Evolutionary conservation across 2,329 filamentous ascomycete genomes (phyloP).

Genomic region (Talaromyces pinophilus): DNA sequence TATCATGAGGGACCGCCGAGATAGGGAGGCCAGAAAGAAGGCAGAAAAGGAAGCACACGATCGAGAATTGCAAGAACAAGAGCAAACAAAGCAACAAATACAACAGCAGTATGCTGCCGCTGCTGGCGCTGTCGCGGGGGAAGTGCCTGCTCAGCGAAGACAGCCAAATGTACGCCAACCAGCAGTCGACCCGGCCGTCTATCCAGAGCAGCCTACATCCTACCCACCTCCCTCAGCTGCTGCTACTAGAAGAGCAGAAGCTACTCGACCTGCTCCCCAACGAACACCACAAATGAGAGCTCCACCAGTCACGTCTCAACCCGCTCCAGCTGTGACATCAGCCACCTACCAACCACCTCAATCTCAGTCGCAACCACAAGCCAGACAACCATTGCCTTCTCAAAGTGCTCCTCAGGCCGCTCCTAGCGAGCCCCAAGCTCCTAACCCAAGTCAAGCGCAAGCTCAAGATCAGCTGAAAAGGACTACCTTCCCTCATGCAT

Average conservation of each 20-base stretch:
- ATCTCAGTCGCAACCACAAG: constrained; percentile 24
- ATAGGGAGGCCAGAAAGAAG: constrained; percentile 70
- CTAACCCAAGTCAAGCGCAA: constrained; percentile 31
- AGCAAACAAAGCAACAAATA: constrained; percentile 36
- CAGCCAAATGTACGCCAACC: constrained; percentile 20
- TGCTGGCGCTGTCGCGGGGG: constrained; percentile 43
- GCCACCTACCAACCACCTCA: constrained; percentile 23
- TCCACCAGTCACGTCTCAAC: constrained; percentile 20
- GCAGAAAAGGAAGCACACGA: constrained; percentile 66
- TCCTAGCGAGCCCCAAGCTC: constrained; percentile 30
- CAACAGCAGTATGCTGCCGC: constrained; percentile 38
- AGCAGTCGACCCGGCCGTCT: constrained; percentile 22
- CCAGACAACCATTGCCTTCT: constrained; percentile 23
- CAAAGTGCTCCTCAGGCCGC: constrained; percentile 28
- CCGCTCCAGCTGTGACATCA: constrained; percentile 15
- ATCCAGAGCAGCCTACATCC: constrained; percentile 15
- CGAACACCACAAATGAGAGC: constrained; percentile 28
- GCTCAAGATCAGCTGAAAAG: constrained; percentile 44
- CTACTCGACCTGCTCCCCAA: constrained; percentile 11
- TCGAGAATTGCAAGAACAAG: constrained; percentile 46
- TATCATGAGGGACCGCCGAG: constrained; percentile 85
- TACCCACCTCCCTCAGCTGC: constrained; percentile 17
- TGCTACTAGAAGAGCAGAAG: constrained; percentile 21
- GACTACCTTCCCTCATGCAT: constrained; percentile 89
- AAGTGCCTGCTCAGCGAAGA: constrained; percentile 32